Evolutionary conservation across 768 basidiomycete species (phyloP), one percentile per base, ranked within the genome.

Genomic region (Pleurotus tuber-regium): DNA sequence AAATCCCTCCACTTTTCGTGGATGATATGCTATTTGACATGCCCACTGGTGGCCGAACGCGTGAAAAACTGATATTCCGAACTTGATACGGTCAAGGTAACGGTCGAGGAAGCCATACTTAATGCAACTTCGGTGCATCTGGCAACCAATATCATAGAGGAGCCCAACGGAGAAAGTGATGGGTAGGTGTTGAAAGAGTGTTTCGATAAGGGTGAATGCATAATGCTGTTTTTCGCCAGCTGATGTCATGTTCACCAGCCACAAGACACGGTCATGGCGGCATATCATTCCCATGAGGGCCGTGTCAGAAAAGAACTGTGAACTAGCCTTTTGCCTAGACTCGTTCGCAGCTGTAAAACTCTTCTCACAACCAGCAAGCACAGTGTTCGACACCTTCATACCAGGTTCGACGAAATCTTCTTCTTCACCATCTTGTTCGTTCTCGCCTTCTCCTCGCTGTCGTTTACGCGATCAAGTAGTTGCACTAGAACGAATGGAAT

Each of bases 31-130:
- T 2, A 71, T 16, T 39, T 71, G 69, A 48, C 70, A 72, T 8
- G 66, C 57, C 71, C 72, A 73, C 30, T 68, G 63, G 50, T 75
- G 73, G 1, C 71, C 68, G 51, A 68, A 74, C 0, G 68, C 68
- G 62, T 75, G 72, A 54, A 74, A 70, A 0, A 70, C 67, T 1
- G 69, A 64, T 1, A 68, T 64, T 2, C 59, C 65, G 41, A 66
- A 73, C 1, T 36, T 21, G 3, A 73, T 46, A 0, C 64, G 57
- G 4, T 53, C n/a, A 2, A 63, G 35, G n/a, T 64, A 55, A 2
- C 60, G 51, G 1, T 54, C 41, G 1, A 69, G 31, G 48, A 70
- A 68, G 4, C 57, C 58, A 56, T 60, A 63, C 31, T 61, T 65
- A 2, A 54, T 25, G 19, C 59, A 63, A 30, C 61, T 62, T 9